These are phyloP conservation scores for Corylus avellana DNA, from an alignment of 306 rosid species.

Conservation along the genomic window DNA sequence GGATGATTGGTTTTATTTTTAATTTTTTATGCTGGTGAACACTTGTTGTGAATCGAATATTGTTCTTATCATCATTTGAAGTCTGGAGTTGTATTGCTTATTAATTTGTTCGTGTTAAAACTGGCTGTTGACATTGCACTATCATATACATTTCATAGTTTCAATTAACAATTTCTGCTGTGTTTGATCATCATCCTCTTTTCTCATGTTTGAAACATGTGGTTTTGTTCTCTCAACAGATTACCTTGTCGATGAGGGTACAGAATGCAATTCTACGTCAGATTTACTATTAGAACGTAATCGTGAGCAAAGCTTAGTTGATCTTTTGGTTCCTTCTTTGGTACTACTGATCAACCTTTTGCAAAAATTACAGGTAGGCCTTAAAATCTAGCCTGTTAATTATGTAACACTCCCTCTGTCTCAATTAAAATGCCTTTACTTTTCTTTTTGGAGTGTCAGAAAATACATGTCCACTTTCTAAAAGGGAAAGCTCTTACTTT, in stretches of 20 bases:
- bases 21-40: too few species aligned
- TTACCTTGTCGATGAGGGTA: conserved; percentile 98
- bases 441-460: too few species aligned
- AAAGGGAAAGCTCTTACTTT: too few species aligned
- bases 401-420: neutral
- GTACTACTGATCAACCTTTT: conserved; percentile 72
- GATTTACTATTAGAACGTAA: conserved; percentile 86
- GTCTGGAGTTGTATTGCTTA: neutral
- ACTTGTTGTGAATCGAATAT: neutral
- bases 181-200: neutral
- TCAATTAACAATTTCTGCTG: conserved; percentile 12
- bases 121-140: neutral
- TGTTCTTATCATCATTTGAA: neutral
- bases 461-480: too few species aligned
- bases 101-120: neutral
- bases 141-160: conserved; percentile 4
- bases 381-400: conserved; percentile 15
- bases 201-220: conserved; percentile 17
- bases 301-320: conserved; percentile 83
- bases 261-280: conserved; percentile 91
- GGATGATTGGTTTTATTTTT: neutral
- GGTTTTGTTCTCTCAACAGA: conserved; percentile 54
- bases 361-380: conserved; percentile 79
- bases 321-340: conserved; percentile 88
- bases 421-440: too few species aligned